Conservation (phyloP, 345 rosid genomes). For the Conringia planisiliqua region DNA sequence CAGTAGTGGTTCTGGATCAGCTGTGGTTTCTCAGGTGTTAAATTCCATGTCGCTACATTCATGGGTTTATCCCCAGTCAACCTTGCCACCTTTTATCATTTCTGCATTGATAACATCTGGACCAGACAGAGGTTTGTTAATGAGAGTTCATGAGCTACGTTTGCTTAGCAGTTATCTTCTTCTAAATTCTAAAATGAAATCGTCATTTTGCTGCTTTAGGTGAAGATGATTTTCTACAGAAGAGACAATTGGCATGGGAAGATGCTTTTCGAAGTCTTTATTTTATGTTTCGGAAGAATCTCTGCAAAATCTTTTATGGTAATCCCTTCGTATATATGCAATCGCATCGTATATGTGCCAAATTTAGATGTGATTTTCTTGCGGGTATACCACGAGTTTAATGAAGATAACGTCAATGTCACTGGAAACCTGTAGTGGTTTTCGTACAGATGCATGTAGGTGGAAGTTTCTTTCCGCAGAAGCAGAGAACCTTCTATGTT, state of each 20-base stretch:
- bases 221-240: slow-evolving; percentile 64
- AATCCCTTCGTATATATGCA: slow-evolving; percentile 31
- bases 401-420: neutral
- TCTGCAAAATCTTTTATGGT: slow-evolving; percentile 82
- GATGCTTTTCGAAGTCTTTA: slow-evolving; percentile 89
- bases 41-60: slow-evolving; percentile 64
- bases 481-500: neutral
- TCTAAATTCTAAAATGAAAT: slow-evolving; percentile 9
- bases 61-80: slow-evolving; percentile 92
- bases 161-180: neutral
- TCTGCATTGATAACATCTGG: slow-evolving; percentile 55
- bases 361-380: neutral
- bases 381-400: neutral
- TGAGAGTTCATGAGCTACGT: neutral
- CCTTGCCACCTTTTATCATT: slow-evolving; percentile 68
- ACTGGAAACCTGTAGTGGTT: slow-evolving; percentile 7
- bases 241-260: slow-evolving; percentile 73
- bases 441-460: slow-evolving; percentile 14
- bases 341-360: slow-evolving; percentile 9
- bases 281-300: slow-evolving; percentile 71
- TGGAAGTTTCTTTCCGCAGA: neutral
- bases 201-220: slow-evolving; percentile 35
- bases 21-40: slow-evolving; percentile 40
- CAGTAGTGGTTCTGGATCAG: slow-evolving; percentile 34
- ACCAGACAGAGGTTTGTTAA: slow-evolving; percentile 62